These are phyloP conservation scores for Wallacemonas sp. DNA, from an alignment of 208 protist genomes.

Conservation along the genomic window DNA sequence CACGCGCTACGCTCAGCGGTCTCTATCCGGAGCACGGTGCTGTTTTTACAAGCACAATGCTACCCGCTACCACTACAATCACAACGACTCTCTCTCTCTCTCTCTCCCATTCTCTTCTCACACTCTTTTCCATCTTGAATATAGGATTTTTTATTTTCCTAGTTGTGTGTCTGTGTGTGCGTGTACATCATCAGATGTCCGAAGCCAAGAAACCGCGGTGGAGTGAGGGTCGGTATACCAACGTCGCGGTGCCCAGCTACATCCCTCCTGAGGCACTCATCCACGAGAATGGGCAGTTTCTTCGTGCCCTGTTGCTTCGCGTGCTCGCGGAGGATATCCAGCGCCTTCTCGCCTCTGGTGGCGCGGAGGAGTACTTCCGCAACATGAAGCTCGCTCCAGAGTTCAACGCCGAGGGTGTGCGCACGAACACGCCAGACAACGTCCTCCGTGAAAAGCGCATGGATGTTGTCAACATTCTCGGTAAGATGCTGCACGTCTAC, in stretches of 20 bases:
- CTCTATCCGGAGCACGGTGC: no score
- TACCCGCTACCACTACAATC: no score
- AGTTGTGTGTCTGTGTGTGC: slow-evolving; percentile 15
- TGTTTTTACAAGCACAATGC: no score
- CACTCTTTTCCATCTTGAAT: no score
- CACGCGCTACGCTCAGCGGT: no score
- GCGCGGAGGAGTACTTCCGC: slow-evolving; percentile 71
- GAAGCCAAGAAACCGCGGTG: slow-evolving; percentile 54
- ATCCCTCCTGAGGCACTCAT: slow-evolving; percentile 82
- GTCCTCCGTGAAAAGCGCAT: slow-evolving; percentile 71
- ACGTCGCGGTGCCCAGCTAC: slow-evolving; percentile 82
- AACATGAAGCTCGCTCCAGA: slow-evolving; percentile 77
- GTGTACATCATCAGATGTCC: slow-evolving; percentile 16
- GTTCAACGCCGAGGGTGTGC: slow-evolving; percentile 78
- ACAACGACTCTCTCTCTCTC: not conserved
- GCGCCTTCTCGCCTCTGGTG: slow-evolving; percentile 65
- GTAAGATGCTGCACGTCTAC: slow-evolving; percentile 57
- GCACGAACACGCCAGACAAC: slow-evolving; percentile 79
- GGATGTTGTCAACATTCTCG: slow-evolving; percentile 73
- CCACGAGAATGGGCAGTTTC: slow-evolving; percentile 81
- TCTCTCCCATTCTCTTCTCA: slow-evolving; percentile 6
- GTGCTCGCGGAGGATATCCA: slow-evolving; percentile 76
- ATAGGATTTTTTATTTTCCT: not conserved
- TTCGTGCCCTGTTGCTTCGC: slow-evolving; percentile 80
- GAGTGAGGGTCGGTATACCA: slow-evolving; percentile 82